Conservation (phyloP, 768 basidiomycete genomes). For the Dacryopinax primogenitus region DNA sequence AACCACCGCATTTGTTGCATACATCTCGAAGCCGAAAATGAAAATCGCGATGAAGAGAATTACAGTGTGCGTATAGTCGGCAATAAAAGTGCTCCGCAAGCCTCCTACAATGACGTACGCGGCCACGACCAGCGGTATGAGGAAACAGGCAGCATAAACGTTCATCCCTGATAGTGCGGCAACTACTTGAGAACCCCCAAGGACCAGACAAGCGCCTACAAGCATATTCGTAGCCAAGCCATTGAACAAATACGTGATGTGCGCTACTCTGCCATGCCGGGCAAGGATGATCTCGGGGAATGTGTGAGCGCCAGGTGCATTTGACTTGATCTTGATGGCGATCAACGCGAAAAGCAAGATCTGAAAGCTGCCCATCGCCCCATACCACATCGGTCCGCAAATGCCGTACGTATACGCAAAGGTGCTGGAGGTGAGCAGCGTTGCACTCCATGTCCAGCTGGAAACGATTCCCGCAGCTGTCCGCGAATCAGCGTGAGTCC, state of each 20-base stretch:
- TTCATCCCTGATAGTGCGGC: slow-evolving; percentile 38
- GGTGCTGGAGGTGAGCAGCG: slow-evolving; percentile 42
- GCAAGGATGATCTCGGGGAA: slow-evolving; percentile 43
- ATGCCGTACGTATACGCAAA: slow-evolving; percentile 39
- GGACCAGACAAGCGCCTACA: slow-evolving; percentile 39
- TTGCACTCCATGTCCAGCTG: slow-evolving; percentile 35
- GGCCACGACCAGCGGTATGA: slow-evolving; percentile 36
- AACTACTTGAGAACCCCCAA: slow-evolving; percentile 38
- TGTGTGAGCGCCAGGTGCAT: slow-evolving; percentile 45
- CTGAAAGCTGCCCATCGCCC: slow-evolving; percentile 32
- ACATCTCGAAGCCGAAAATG: slow-evolving; percentile 27
- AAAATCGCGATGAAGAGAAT: slow-evolving; percentile 34
- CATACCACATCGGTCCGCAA: slow-evolving; percentile 10
- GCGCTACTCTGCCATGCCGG: slow-evolving; percentile 37
- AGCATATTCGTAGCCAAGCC: slow-evolving; percentile 40
- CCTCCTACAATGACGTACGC: slow-evolving; percentile 31
- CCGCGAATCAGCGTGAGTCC: not conserved
- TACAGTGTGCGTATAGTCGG: slow-evolving; percentile 31
- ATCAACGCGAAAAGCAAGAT: slow-evolving; percentile 37
- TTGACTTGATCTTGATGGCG: slow-evolving; percentile 40
- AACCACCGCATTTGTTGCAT: slow-evolving; percentile 28
- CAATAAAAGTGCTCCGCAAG: slow-evolving; percentile 27
- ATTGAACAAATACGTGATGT: slow-evolving; percentile 42
- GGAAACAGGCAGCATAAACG: slow-evolving; percentile 33
- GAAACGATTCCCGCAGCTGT: slow-evolving; percentile 32